Conservation (phyloP, 2,329 filamentous ascomycete genomes). For the Diplodia intermedia region DNA sequence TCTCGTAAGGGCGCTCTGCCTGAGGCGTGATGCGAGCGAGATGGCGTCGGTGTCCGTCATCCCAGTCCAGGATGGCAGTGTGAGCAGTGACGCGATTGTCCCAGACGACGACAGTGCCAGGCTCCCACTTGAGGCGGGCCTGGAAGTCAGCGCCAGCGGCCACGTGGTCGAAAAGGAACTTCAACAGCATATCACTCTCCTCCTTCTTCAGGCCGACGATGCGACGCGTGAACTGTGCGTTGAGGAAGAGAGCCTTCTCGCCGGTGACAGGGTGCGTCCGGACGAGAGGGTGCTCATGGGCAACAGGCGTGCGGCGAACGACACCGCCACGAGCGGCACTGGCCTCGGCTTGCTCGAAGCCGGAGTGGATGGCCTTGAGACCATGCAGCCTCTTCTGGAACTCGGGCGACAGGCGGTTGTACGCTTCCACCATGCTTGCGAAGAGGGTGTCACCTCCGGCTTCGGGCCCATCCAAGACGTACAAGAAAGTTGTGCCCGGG, state of each 20-base stretch:
- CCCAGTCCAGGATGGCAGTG: conserved; percentile 82
- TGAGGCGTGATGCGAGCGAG: conserved; percentile 83
- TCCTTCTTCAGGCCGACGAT: conserved; percentile 88
- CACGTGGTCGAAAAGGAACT: conserved; percentile 79
- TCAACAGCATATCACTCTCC: conserved; percentile 78
- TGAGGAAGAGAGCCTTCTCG: conserved; percentile 83
- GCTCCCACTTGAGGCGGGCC: conserved; percentile 76
- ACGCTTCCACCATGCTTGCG: conserved; percentile 79
- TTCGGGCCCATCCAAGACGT: conserved; percentile 80
- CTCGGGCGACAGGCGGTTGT: conserved; percentile 77
- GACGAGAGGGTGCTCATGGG: conserved; percentile 77
- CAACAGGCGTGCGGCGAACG: conserved; percentile 76
- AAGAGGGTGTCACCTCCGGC: conserved; percentile 88
- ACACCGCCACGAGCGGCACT: conserved; percentile 72
- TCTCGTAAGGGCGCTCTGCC: conserved; percentile 79
- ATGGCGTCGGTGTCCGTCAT: conserved; percentile 77
- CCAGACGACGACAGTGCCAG: conserved; percentile 84
- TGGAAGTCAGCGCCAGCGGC: conserved; percentile 76
- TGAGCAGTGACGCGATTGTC: conserved; percentile 83
- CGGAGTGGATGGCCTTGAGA: conserved; percentile 80
- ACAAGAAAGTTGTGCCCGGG: conserved; percentile 87
- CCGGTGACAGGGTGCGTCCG: conserved; percentile 81
- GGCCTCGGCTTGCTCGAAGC: conserved; percentile 77
- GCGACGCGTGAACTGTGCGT: conserved; percentile 81
- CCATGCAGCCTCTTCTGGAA: conserved; percentile 84